A percentile compares a stretch with the other conserved stretches of the same genome.
phyloP scores from a whole-genome alignment of 306 rosid genomes.

The Canavalia gladiata region DNA sequence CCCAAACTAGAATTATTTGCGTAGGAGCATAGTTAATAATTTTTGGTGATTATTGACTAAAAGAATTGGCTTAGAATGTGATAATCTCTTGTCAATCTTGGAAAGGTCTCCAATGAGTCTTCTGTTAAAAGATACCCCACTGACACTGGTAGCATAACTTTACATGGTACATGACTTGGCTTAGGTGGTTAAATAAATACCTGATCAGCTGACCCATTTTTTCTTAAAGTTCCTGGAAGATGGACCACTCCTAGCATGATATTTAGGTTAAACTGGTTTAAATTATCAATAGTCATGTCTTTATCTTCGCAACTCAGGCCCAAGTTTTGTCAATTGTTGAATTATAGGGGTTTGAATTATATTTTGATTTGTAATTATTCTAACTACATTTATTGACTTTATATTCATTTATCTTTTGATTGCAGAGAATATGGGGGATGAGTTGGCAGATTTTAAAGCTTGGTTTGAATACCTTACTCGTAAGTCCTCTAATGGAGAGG shows the following conservation, averaged over 20 bases:
- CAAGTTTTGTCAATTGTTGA: background rate
- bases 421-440: slow-evolving; percentile 66
- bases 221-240: background rate
- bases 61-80: slow-evolving; percentile 35
- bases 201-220: background rate
- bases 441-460: slow-evolving; percentile 72
- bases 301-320: background rate
- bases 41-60: slow-evolving; percentile 7
- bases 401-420: slow-evolving; percentile 23
- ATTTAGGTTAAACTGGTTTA: background rate
- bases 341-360: slow-evolving; percentile 1
- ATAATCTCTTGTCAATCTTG: slow-evolving; percentile 23
- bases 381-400: slow-evolving; percentile 34
- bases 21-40: background rate
- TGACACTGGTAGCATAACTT: slow-evolving; percentile 1
- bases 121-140: background rate
- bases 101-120: background rate
- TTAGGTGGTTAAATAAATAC: slow-evolving; percentile 10
- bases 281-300: background rate
- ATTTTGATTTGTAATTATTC: background rate
- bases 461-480: slow-evolving; percentile 55
- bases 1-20: slow-evolving; percentile 1
- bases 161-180: background rate
- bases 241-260: slow-evolving; percentile 4
- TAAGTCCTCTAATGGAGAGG: slow-evolving; percentile 55